Percentiles rank a stretch among this genome's conserved stretches.
Evolutionary conservation across 2,329 filamentous ascomycete species (phyloP).

Genomic region (Arthrobotrys sinensis): DNA sequence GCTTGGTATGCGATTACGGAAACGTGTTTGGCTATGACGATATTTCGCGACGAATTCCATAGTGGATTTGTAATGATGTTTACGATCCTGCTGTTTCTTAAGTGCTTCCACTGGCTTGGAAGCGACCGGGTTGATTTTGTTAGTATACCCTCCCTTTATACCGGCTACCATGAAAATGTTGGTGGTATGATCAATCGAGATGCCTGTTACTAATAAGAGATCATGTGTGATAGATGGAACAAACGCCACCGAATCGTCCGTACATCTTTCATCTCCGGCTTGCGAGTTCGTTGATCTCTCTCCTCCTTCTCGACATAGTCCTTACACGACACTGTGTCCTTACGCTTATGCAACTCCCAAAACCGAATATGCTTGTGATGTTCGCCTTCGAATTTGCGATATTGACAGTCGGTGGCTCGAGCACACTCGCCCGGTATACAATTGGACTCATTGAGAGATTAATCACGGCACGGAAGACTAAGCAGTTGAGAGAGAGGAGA

Average conservation of each 20-base stretch:
- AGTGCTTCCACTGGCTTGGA: slow-evolving; percentile 98
- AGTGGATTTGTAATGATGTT: slow-evolving; percentile 98
- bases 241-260: slow-evolving; percentile 92
- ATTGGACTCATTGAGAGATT: slow-evolving; percentile 83
- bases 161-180: background rate
- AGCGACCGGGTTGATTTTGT: slow-evolving; percentile 93
- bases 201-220: background rate
- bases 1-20: slow-evolving; percentile 98
- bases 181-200: background rate
- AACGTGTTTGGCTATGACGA: slow-evolving; percentile 97
- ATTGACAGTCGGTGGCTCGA: slow-evolving; percentile 82
- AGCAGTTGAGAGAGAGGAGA: slow-evolving; percentile 78
- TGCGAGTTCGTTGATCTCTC: slow-evolving; percentile 82
- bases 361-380: slow-evolving; percentile 99
- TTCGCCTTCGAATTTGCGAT: slow-evolving; percentile 98
- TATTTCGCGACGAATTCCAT: slow-evolving; percentile 94
- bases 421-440: slow-evolving; percentile 83
- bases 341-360: slow-evolving; percentile 86
- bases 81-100: slow-evolving; percentile 88
- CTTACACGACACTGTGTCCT: slow-evolving; percentile 86
- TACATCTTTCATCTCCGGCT: slow-evolving; percentile 88
- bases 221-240: slow-evolving; percentile 72
- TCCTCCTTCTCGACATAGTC: slow-evolving; percentile 82
- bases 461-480: slow-evolving; percentile 82
- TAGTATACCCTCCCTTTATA: slow-evolving; percentile 9